Evolutionary conservation across 495 filamentous ascomycete genomes (phyloP), one percentile per base, ranked within the genome.

Genomic region (Talaromyces ruber): DNA sequence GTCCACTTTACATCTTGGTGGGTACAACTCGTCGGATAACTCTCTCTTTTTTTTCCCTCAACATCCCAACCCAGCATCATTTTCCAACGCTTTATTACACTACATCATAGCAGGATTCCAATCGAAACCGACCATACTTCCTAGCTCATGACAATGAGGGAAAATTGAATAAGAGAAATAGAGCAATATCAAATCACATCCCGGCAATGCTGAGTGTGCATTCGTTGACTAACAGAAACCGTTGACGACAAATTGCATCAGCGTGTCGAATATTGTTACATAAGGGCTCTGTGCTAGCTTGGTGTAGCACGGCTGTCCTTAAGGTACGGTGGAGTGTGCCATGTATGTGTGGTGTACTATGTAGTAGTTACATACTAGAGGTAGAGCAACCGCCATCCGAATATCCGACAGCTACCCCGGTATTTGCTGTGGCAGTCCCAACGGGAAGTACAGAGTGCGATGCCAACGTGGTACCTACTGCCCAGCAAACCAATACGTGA

Each of bases 241-340:
- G n/a, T 47, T 57, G 54, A 22, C 54, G 29, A 57, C 54, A 57
- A 57, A 57, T 57, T 21, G 54, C 54, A 34, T 57, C 54, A 34
- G 28, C 54, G 14, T 16, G 16, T 39, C 34, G 34, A 39, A 39
- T 39, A 39, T 39, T 39, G 34, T 39, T 39, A 39, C 34, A 16
- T 39, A 39, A 39, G 34, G 34, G 14, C 14, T 39, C 34, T 12
- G 30, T n/a, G n/a, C n/a, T n/a, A n/a, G n/a, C n/a, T n/a, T n/a
- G n/a, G n/a, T n/a, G n/a, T 16, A 4, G 34, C 14, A 39, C 34
- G 5, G 34, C 34, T 39, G 34, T 39, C 34, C 34, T 11, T 39
- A 39, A 39, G 34, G 34, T 39, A 39, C 43, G n/a, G n/a, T n/a
- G n/a, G n/a, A n/a, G n/a, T 47, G 43, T 47, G 8, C 43, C 16